Evolutionary conservation across 1,139 yeast species (phyloP).

Genomic region (Yamadazyma aaseri): DNA sequence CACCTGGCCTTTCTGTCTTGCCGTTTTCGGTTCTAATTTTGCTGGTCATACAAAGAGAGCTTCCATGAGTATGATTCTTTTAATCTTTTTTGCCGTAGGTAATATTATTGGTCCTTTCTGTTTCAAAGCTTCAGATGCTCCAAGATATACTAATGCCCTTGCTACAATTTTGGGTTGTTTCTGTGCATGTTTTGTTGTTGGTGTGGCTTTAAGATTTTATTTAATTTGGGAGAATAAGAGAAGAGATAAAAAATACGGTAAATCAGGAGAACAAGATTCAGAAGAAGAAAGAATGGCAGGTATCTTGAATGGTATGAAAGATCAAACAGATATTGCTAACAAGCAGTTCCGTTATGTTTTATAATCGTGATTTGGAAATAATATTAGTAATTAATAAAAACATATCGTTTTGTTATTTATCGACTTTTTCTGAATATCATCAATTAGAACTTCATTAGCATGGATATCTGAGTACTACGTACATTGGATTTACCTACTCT

Average conservation of each 20-base stretch:
- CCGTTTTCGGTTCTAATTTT: conserved; percentile 25
- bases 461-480: too few species aligned
- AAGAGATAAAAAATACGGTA: conserved; percentile 24
- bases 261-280: conserved; percentile 5
- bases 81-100: conserved; percentile 25
- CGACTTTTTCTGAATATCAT: too few species aligned
- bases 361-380: conserved; percentile 2
- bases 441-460: too few species aligned
- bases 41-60: conserved; percentile 25
- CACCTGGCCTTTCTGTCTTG: conserved; percentile 37
- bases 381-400: too few species aligned
- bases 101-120: conserved; percentile 27
- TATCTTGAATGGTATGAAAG: conserved; percentile 32
- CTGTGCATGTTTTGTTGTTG: conserved; percentile 20
- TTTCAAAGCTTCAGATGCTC: conserved; percentile 24
- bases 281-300: conserved; percentile 28
- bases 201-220: conserved; percentile 24
- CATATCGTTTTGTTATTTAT: too few species aligned
- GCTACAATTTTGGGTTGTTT: conserved; percentile 15
- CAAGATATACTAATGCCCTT: conserved; percentile 35
- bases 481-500: too few species aligned
- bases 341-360: conserved; percentile 27
- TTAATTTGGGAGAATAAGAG: conserved; percentile 25
- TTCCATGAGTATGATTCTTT: conserved; percentile 22
- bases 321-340: conserved; percentile 32